A percentile compares a stretch with the other conserved stretches of the same genome.
Conservation (phyloP, 2,329 filamentous ascomycete genomes). For the Chalara sp. region DNA sequence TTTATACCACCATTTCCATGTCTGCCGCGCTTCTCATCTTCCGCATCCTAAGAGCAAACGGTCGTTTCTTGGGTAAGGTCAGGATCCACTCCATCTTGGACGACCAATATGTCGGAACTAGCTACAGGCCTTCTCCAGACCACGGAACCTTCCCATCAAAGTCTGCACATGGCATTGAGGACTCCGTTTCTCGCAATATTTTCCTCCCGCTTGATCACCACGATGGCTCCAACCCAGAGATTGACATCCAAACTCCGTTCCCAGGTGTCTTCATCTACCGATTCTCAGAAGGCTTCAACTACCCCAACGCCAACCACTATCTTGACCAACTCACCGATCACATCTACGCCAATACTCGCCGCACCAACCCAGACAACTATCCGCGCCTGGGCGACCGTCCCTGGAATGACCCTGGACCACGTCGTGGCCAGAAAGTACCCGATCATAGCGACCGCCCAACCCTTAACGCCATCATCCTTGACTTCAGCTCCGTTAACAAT, state of each 20-base stretch:
- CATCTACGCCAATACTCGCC: slow-evolving; percentile 65
- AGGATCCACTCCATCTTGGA: slow-evolving; percentile 78
- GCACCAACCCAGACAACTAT: slow-evolving; percentile 66
- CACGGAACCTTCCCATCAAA: slow-evolving; percentile 32
- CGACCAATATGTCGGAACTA: slow-evolving; percentile 63
- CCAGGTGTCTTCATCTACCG: slow-evolving; percentile 95
- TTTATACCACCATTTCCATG: slow-evolving; percentile 77
- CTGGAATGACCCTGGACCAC: slow-evolving; percentile 89
- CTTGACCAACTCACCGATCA: slow-evolving; percentile 69
- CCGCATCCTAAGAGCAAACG: slow-evolving; percentile 75
- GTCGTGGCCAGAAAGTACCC: slow-evolving; percentile 40
- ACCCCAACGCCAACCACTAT: slow-evolving; percentile 86
- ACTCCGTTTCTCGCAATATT: slow-evolving; percentile 60
- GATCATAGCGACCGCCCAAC: slow-evolving; percentile 52
- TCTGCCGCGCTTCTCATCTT: slow-evolving; percentile 76
- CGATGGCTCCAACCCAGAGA: slow-evolving; percentile 85
- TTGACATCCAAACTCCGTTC: slow-evolving; percentile 74
- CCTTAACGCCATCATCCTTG: slow-evolving; percentile 84
- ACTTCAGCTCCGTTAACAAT: slow-evolving; percentile 90
- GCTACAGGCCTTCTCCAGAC: slow-evolving; percentile 43
- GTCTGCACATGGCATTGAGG: slow-evolving; percentile 19
- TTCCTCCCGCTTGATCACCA: slow-evolving; percentile 81
- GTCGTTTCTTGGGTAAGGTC: slow-evolving; percentile 77
- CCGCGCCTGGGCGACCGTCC: slow-evolving; percentile 68
- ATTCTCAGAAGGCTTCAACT: slow-evolving; percentile 92